Evolutionary conservation across 768 basidiomycete genomes (phyloP).

Genomic region (Tremella mesenterica): DNA sequence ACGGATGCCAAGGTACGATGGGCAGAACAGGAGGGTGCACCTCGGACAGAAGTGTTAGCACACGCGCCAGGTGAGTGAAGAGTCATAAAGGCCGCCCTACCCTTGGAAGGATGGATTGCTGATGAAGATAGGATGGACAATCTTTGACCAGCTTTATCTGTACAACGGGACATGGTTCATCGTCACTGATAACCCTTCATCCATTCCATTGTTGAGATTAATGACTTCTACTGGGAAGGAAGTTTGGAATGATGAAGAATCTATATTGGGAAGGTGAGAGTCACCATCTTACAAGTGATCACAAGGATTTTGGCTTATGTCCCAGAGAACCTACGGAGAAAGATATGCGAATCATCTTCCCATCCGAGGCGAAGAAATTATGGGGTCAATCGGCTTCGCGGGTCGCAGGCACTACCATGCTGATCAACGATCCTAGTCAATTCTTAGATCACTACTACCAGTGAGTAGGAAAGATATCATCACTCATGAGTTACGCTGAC

Average conservation of each 20-base stretch:
- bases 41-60: conserved; percentile 56
- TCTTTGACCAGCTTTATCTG: conserved; percentile 73
- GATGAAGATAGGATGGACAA: conserved; percentile 67
- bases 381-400: conserved; percentile 66
- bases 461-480: conserved; percentile 9
- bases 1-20: conserved; percentile 35
- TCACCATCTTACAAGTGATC: background rate
- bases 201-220: conserved; percentile 56
- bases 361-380: conserved; percentile 56
- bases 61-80: conserved; percentile 61
- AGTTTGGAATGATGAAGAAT: conserved; percentile 55
- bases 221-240: conserved; percentile 64
- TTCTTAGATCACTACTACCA: conserved; percentile 89
- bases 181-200: conserved; percentile 63
- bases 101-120: conserved; percentile 1
- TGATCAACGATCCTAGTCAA: conserved; percentile 76
- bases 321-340: conserved; percentile 61
- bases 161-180: conserved; percentile 73
- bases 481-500: background rate
- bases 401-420: conserved; percentile 72
- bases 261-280: conserved; percentile 47
- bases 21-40: conserved; percentile 29
- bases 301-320: too few relatives aligned
- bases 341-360: conserved; percentile 67
- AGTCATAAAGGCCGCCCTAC: background rate